Evolutionary conservation across 1,284 basidiomycete genomes (phyloP).

Genomic region (Pseudozyma pruni): DNA sequence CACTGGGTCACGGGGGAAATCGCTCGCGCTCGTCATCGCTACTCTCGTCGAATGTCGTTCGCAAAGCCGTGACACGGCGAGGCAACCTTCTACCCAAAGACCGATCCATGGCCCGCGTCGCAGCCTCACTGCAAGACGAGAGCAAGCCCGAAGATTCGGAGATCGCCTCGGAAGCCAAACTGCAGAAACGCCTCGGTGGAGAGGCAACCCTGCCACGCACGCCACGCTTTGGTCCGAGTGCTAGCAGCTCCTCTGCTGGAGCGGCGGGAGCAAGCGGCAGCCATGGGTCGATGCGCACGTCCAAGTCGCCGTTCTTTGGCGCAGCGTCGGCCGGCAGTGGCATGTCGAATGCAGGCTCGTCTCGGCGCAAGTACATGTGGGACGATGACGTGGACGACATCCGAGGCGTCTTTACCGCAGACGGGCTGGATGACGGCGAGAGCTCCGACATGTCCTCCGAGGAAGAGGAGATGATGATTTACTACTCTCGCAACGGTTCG

Average conservation of each 20-base stretch:
- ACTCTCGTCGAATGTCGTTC: constrained; percentile 34
- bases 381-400: constrained; percentile 52
- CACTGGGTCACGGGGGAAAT: constrained; percentile 13
- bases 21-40: constrained; percentile 31
- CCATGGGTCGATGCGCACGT: constrained; percentile 5
- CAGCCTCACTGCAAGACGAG: constrained; percentile 61
- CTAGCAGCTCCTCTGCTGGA: neutral
- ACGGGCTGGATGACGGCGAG: constrained; percentile 35
- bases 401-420: constrained; percentile 33
- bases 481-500: constrained; percentile 39
- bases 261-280: neutral
- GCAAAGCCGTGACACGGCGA: constrained; percentile 34
- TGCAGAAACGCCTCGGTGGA: constrained; percentile 55
- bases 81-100: constrained; percentile 49
- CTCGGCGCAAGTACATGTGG: constrained; percentile 43
- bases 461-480: constrained; percentile 45
- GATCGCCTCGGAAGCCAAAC: constrained; percentile 63
- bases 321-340: constrained; percentile 1
- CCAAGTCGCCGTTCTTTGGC: constrained; percentile 31
- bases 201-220: constrained; percentile 41
- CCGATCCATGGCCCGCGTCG: constrained; percentile 56
- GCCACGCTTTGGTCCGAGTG: constrained; percentile 26
- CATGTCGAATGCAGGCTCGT: constrained; percentile 2
- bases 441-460: constrained; percentile 32
- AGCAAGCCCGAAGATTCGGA: constrained; percentile 56